These are phyloP conservation scores for Prunus kanzakura DNA, from an alignment of 306 rosid genomes.

Conservation along the genomic window DNA sequence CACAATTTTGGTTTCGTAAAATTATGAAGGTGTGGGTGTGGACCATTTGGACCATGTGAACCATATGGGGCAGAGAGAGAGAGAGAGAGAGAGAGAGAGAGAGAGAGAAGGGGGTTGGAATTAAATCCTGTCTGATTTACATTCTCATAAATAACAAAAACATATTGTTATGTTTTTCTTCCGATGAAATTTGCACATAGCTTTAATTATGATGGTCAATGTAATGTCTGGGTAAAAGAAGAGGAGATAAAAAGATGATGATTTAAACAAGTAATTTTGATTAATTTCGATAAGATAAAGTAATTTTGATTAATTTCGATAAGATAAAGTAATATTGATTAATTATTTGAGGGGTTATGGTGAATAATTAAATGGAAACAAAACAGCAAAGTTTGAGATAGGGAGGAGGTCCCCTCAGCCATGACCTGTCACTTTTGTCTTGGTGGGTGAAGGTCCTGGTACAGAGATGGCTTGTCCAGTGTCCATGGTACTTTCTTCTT, in stretches of 20 bases:
- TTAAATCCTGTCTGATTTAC: not conserved
- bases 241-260: not conserved
- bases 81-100: not conserved
- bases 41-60: slow-evolving; percentile 31
- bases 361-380: not conserved
- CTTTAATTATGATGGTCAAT: not conserved
- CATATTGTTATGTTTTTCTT: not conserved
- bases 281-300: not conserved
- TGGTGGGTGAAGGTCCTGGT: slow-evolving; percentile 9
- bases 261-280: not conserved
- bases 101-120: not conserved
- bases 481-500: not conserved
- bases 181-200: no score
- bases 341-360: not conserved
- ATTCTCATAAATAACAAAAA: not conserved
- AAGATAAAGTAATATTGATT: not conserved
- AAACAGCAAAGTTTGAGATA: not conserved
- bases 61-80: not conserved
- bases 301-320: not conserved
- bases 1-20: slow-evolving; percentile 1
- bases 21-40: slow-evolving; percentile 15
- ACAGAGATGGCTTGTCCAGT: slow-evolving; percentile 10
- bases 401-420: slow-evolving; percentile 30
- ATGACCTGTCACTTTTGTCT: slow-evolving; percentile 20
- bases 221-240: not conserved